Conservation (phyloP, 108 stramenopile genomes). For the Mayamaea pseudoterrestris region DNA sequence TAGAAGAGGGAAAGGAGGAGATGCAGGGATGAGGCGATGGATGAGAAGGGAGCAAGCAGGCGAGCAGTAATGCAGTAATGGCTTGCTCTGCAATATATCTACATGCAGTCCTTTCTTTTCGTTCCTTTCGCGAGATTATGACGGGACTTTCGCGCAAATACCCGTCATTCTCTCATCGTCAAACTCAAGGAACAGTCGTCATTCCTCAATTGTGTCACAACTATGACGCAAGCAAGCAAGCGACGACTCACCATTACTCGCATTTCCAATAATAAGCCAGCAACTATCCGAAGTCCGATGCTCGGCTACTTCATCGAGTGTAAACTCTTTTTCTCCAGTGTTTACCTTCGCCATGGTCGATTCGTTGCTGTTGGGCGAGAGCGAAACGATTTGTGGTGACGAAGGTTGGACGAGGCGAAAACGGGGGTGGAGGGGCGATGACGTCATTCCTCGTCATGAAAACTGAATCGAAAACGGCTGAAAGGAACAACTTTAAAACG, state of each 20-base stretch:
- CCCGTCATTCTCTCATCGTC: background rate
- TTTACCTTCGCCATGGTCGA: too few relatives aligned
- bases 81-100: background rate
- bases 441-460: too few relatives aligned
- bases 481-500: too few relatives aligned
- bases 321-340: conserved; percentile 57
- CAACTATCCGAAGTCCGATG: conserved; percentile 84
- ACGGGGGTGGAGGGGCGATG: too few relatives aligned
- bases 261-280: conserved; percentile 94
- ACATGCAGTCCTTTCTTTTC: background rate
- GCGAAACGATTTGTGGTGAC: too few relatives aligned
- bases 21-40: background rate
- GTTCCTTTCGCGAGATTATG: background rate
- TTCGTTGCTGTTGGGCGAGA: too few relatives aligned
- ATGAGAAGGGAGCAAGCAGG: background rate
- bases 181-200: background rate
- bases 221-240: background rate
- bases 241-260: conserved; percentile 61
- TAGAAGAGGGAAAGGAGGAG: background rate
- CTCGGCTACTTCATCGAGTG: conserved; percentile 77
- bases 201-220: background rate
- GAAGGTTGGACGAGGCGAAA: too few relatives aligned
- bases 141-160: background rate
- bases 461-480: too few relatives aligned
- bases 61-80: background rate